Base-by-base conservation (phyloP, 306 rosid species). In the Lupinus albus region DNA sequence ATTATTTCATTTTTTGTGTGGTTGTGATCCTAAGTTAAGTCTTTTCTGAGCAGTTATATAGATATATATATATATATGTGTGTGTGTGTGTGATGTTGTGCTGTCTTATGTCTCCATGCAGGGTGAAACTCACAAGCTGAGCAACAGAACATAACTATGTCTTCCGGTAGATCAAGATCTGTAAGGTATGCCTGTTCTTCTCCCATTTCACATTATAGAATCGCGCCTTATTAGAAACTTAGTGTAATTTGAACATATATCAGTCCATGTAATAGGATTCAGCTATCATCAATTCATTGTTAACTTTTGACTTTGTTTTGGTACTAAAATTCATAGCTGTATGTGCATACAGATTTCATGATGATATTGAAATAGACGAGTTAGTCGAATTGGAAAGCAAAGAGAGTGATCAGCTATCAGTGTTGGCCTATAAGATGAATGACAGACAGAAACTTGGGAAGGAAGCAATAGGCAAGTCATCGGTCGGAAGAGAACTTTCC, bases 351-450 rank as follows among this genome's bases (percentile, higher is more conserved):
- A 86, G 91, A 72, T 80, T 83, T 63, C 77, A 4, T 11, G 79
- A 83, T 70, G 83, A 78, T 70, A 52, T 76, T 63, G 81, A 80
- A 54, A 76, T 67, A 42, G 74, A 78, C 38, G 79, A 62, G 10
- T 55, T 56, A 64, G 73, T 14, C 4, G 59, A 77, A 44, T 25
- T 25, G 30, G 61, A 17, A 25, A 25, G 30, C 30, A 63, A 67
- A 52, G 71, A 71, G 20, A 64, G 56, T 25, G 30, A 25, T 47
- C 59, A 44, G 17, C 14, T 59, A 35, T 32, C 71, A 32, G 70
- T 70, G 39, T 13, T 12, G 1, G 44, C 33, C 8, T 73, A 60
- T 60, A 76, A 60, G 71, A 64, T 30, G 58, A 65, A 41, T 35
- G 58, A 12, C 4, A 54, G 58, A 61, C 11, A 68, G 21, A 67